phyloP scores from a whole-genome alignment of 352 stramenopile genomes.

The Phytophthora brassicae region DNA sequence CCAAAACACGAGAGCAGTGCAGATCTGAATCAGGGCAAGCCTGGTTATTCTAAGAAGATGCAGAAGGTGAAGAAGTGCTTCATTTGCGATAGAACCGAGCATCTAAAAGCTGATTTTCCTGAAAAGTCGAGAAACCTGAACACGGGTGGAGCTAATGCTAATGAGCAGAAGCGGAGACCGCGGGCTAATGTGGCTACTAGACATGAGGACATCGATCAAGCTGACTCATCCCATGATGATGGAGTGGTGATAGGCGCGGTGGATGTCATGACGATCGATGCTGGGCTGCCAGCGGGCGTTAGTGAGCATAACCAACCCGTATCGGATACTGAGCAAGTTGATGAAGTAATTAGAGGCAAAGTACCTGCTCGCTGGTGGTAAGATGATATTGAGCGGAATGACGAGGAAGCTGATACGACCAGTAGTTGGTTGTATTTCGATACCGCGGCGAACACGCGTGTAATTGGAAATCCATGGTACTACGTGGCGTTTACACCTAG shows the following conservation, averaged over 20 bases:
- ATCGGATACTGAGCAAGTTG: not conserved
- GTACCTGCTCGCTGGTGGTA: not conserved
- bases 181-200: not conserved
- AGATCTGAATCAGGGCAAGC: not conserved
- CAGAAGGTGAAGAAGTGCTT: conserved; percentile 3
- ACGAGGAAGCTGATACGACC: not conserved
- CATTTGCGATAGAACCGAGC: conserved; percentile 2
- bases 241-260: not conserved
- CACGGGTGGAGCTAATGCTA: not conserved
- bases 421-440: conserved; percentile 8
- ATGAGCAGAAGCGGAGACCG: not conserved
- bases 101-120: conserved; percentile 5
- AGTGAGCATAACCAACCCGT: not conserved
- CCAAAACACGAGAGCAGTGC: not conserved
- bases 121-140: not conserved
- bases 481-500: not conserved
- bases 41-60: conserved; percentile 1
- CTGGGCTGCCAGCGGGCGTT: not conserved
- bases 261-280: not conserved
- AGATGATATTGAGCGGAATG: not conserved
- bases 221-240: not conserved
- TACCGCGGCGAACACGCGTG: not conserved
- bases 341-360: not conserved
- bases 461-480: not conserved
- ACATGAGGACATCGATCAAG: not conserved